These are phyloP conservation scores for Rosa multiflora DNA, from an alignment of 306 rosid species.

Conservation along the genomic window DNA sequence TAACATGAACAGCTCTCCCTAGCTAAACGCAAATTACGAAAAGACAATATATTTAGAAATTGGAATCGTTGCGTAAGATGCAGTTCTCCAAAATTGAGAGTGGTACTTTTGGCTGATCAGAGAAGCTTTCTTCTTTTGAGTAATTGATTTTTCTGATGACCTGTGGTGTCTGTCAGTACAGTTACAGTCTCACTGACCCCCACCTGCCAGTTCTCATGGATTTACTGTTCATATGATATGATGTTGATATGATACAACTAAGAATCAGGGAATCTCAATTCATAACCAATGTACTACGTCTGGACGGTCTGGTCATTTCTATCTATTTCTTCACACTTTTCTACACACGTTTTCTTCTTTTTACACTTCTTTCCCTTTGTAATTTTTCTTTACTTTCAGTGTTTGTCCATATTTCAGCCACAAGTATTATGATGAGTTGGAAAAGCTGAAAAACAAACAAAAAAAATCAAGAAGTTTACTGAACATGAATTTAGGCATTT, in stretches of 20 bases:
- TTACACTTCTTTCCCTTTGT: background rate
- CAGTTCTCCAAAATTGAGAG: background rate
- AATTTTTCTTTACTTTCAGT: background rate
- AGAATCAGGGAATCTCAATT: constrained; percentile 17
- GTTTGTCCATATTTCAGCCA: background rate
- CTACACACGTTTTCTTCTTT: background rate
- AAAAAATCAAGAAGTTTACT: no score
- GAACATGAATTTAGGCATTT: background rate
- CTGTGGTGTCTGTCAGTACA: constrained; percentile 5
- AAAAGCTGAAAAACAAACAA: background rate
- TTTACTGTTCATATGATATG: background rate
- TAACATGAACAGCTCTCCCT: background rate
- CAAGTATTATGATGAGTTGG: background rate
- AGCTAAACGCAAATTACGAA: background rate
- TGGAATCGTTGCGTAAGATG: background rate
- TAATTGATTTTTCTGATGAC: constrained; percentile 35
- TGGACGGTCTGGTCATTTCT: constrained; percentile 50
- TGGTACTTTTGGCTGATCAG: constrained; percentile 10
- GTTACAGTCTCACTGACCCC: constrained; percentile 28
- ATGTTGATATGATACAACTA: background rate
- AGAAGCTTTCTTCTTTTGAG: constrained; percentile 20
- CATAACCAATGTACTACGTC: constrained; percentile 11
- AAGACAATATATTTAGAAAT: background rate
- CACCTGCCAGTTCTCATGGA: background rate
- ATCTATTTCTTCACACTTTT: background rate